Base-by-base conservation (phyloP, 169 alveolate genomes). In the Plasmodium chabaudi region DNA sequence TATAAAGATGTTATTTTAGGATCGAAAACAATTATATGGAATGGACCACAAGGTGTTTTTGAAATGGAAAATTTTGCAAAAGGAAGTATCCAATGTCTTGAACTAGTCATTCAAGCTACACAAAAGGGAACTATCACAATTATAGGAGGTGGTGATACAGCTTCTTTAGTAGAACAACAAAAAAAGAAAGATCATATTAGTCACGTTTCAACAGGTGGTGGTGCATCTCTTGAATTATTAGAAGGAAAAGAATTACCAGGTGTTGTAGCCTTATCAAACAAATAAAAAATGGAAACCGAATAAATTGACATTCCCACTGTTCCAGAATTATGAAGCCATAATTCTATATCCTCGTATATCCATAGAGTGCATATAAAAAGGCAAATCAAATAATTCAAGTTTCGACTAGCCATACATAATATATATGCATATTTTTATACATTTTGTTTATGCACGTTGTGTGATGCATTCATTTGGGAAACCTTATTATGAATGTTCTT, bases 121-220 rank as follows among this genome's bases (percentile, higher is more conserved):
- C 57, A 94, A 79, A 84, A 70, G 1, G 99, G 99, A 9, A 94
- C 99, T 25, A 95, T 96, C 60, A 90, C 99, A 10, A 97, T 98
- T 57, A 97, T 97, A 46, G 99, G 98, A 9, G 99, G 98, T 15
- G 99, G 99, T 10, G 99, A 98, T 87, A 97, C 99, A 12, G 99
- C 98, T 15, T 92, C 98, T 23, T 93, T 97, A 34, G 98, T 98
- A 0, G 97, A 96, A 88, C 91, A 92, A 47, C 93, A 95, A 47
- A 97, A 97, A 49, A 93, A 94, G 42, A 94, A 96, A 46, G 74
- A 91, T 39, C 87, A 94, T 86, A 95, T 99, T 87, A 96, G 99
- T 57, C 99, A 98, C 75, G 99, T 98, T 17, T 96, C 99, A 70
- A 99, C 99, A 9, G 99, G 99, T 12, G 99, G 99, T 19, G 99